Conservation (phyloP, 129 eudicot species). For the Centrapalus pauciflorus region DNA sequence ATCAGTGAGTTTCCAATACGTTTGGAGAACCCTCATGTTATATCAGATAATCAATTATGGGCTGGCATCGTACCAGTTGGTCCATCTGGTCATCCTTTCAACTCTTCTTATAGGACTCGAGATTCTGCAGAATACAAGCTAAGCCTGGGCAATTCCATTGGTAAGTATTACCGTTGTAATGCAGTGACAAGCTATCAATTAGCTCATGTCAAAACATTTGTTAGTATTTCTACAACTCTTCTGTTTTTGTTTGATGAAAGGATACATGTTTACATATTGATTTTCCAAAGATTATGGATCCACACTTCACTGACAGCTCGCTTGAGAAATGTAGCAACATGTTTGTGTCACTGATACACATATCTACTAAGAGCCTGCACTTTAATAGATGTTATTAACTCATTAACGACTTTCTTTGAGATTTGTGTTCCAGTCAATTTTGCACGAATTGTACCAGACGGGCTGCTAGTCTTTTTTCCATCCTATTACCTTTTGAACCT, state of each 20-base stretch:
- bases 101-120: conserved; percentile 85
- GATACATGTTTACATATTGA: background rate
- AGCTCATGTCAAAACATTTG: conserved; percentile 10
- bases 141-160: conserved; percentile 94
- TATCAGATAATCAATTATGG: conserved; percentile 83
- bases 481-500: conserved; percentile 85
- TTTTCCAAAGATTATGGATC: background rate
- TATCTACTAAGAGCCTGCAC: background rate
- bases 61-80: conserved; percentile 87
- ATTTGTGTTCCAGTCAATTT: conserved; percentile 65
- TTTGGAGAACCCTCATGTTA: conserved; percentile 97
- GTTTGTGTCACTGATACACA: background rate
- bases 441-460: conserved; percentile 98
- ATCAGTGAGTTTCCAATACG: conserved; percentile 77
- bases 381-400: background rate
- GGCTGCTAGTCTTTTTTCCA: conserved; percentile 90
- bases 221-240: background rate
- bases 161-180: conserved; percentile 33
- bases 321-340: background rate
- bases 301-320: background rate
- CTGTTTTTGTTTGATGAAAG: background rate
- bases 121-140: conserved; percentile 81
- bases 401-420: conserved; percentile 5
- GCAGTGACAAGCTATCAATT: background rate
- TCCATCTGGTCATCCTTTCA: conserved; percentile 90